phyloP scores from a whole-genome alignment of 2,329 filamentous ascomycete genomes.

The Penicillium sp. region DNA sequence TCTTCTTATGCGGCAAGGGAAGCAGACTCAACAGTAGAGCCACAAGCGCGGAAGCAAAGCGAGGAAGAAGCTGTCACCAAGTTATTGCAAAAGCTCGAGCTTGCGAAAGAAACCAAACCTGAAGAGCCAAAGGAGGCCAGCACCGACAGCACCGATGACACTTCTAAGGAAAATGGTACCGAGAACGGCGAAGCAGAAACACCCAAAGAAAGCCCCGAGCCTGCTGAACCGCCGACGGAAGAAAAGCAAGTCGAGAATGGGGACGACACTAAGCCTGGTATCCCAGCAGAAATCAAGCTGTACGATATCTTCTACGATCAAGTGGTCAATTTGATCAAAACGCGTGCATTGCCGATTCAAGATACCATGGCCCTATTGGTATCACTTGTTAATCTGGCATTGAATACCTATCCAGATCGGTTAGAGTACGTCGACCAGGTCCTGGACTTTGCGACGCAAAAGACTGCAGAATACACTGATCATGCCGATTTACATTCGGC shows the following conservation, averaged over 20 bases:
- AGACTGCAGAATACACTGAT: constrained; percentile 85
- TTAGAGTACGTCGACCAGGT: constrained; percentile 96
- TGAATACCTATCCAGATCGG: constrained; percentile 92
- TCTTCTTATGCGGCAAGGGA: constrained; percentile 94
- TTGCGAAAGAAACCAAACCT: constrained; percentile 60
- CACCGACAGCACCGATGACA: constrained; percentile 30
- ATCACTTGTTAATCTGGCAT: constrained; percentile 87
- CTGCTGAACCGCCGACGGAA: constrained; percentile 28
- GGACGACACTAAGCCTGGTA: constrained; percentile 39
- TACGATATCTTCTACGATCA: constrained; percentile 98
- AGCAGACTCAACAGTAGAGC: constrained; percentile 67
- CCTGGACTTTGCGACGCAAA: constrained; percentile 79
- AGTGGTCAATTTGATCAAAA: constrained; percentile 88
- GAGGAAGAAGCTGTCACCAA: constrained; percentile 81
- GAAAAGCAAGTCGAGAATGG: constrained; percentile 35
- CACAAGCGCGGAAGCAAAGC: constrained; percentile 69
- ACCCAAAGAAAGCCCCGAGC: constrained; percentile 26
- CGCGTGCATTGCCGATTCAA: constrained; percentile 85
- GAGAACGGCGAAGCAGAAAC: constrained; percentile 40
- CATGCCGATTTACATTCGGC: constrained; percentile 92
- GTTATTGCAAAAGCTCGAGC: constrained; percentile 73
- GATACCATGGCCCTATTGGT: constrained; percentile 92
- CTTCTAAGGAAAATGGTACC: constrained; percentile 36
- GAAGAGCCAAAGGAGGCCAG: constrained; percentile 39
- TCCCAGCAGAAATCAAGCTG: constrained; percentile 70